Base-by-base conservation (phyloP, 208 protist species). In the Trypanosoma boissoni region DNA sequence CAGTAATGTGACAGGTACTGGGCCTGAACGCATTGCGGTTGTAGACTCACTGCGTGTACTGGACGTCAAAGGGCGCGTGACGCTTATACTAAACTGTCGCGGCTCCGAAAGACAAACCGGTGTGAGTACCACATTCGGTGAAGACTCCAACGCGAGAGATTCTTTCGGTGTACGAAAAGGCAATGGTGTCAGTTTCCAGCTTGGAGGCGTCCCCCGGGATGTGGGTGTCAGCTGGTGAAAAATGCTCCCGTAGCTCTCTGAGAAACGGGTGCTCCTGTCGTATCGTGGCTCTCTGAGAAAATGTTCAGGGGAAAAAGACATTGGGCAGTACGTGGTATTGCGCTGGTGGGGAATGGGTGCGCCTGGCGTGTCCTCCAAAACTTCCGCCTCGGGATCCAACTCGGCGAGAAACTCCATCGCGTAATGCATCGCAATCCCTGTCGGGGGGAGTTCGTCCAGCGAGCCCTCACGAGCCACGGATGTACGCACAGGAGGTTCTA, bases 1-100 rank as follows among this genome's bases (percentile, higher is more conserved):
- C 63, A 73, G 58, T 0, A 92, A 61, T 23, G 84, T 88, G 20
- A 92, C 69, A 2, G 57, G 64, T 1, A 73, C 26, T 0, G 80
- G 71, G 20, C 55, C 63, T 18, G 69, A 36, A 3, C 24, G 34
- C 23, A 27, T 49, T 6, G n/a, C 1, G n/a, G 16, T 57, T 34
- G 23, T 1, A 16, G 52, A 20, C 14, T 65, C 51, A 53, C 14
- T 20, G 12, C 41, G 43, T 10, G 55, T 50, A 58, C 24, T 39
- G 34, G 6, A 39, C 12, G 34, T n/a, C n/a, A n/a, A n/a, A n/a
- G n/a, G n/a, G n/a, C n/a, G n/a, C n/a, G n/a, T n/a, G n/a, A n/a
- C n/a, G n/a, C n/a, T n/a, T n/a, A n/a, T n/a, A n/a, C n/a, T n/a
- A n/a, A n/a, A n/a, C n/a, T n/a, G n/a, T n/a, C n/a, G n/a, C n/a